Evolutionary conservation across 768 basidiomycete species (phyloP), one percentile per base, ranked within the genome.

Genomic region (Rhodotorula babjevae): DNA sequence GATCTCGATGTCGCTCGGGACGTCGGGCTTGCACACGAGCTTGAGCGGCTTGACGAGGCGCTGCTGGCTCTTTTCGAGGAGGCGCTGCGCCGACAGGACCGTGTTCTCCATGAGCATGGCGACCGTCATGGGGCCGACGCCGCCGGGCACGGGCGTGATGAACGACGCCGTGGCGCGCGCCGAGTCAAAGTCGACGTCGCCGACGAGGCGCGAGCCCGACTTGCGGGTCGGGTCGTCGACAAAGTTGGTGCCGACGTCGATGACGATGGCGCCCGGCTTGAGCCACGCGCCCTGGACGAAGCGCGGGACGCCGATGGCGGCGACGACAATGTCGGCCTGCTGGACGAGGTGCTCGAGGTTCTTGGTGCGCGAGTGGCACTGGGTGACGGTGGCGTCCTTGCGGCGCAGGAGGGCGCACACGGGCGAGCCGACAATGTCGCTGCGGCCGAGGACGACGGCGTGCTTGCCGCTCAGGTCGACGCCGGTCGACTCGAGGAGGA

Each of bases 121-220:
- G 69, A 99, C 96, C 23, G 96, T 99, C 94, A 98, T 96, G n/a
- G 96, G 96, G 21, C 96, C 96, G 64, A 99, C 96, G 68, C 96
- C 96, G 81, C 96, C 96, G 0, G 96, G 96, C 36, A 99, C 96
- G 31, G 96, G 96, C 0, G 96, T 99, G 78, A 99, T 96, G 82
- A 89, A 83, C 3, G 91, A 90, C 3, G 96, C 95, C 69, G 89
- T 87, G 58, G 83, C 79, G 36, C 86, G 82, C n/a, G 92, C 94
- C 12, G 89, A 84, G 15, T 84, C 84, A 79, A 87, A 98, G 73
- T 96, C 88, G 62, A 98, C 94, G 81, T 99, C 96, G 52, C 96
- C 96, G 68, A 98, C 93, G 16, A 99, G 86, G 69, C 95, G 90
- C 79, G 93, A 90, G 52, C 96, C 96, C 23, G 91, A 90, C 82